Evolutionary conservation across 176 grass and related monocot genomes (phyloP), one percentile per base, ranked within the genome.

Genomic region (Aegilops sharonensis): DNA sequence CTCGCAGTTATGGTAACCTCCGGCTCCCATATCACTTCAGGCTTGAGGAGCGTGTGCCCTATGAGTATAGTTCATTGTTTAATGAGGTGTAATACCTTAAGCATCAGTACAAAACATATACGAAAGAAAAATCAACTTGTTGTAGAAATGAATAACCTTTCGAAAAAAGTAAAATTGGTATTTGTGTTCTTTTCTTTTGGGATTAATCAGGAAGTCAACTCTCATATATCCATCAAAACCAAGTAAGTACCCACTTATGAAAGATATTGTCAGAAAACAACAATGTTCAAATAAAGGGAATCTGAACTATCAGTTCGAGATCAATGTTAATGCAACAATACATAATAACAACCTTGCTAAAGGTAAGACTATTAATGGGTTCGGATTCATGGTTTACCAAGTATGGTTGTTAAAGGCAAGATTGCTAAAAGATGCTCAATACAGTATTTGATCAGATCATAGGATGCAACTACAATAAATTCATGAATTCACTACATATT

Each of bases 41-140:
- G 91, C 67, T 94, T 91, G 21, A 93, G 80, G 80, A 82, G 87
- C 75, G 78, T 85, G 83, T 98, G 91, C 24, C 95, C 95, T 95
- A 80, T 34, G 15, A 18, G 32, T 14, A 31, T 56, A 59, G 25
- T n/a, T n/a, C 18, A n/a, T 32, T 18, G 32, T 10, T 5, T 7
- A 20, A 30, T 36, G 18, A 57, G 31, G 36, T 34, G 8, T 21
- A 15, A 30, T 5, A 32, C 14, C 8, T 29, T 8, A 75, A 9
- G 23, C 9, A 48, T 50, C 12, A 31, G 17, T 18, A 54, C 24
- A 75, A 27, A 31, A 27, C 35, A 27, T 30, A 65, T 65, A 24
- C 11, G 3, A 47, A 6, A 54, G 8, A 71, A 34, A 39, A 20
- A 20, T 4, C 17, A 75, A 68, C 0, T 5, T 18, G 5, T 35